These are phyloP conservation scores for Penstemon eatonii DNA, from an alignment of 257 asterid species.

Conservation along the genomic window DNA sequence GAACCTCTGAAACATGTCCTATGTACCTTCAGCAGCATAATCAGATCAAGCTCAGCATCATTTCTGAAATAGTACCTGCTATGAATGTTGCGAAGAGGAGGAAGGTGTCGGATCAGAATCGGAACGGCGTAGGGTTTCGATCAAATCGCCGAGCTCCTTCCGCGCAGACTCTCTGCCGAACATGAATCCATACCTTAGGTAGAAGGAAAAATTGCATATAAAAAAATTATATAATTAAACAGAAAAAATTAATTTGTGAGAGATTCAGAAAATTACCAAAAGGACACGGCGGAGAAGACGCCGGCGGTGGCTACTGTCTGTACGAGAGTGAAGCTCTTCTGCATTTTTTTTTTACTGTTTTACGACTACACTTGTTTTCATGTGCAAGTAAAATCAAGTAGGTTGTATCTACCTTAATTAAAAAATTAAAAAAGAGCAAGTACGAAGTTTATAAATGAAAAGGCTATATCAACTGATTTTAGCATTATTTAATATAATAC, in stretches of 20 bases:
- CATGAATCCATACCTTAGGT: constrained; percentile 86
- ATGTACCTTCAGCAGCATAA: constrained; percentile 24
- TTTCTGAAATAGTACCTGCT: constrained; percentile 27
- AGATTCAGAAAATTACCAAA: constrained; percentile 45
- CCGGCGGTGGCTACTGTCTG: constrained; percentile 81
- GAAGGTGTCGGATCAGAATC: constrained; percentile 39
- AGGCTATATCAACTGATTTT: no score
- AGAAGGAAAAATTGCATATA: background rate
- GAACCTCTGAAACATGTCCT: constrained; percentile 26
- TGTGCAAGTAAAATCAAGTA: no score
- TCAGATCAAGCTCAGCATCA: constrained; percentile 14
- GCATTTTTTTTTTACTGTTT: constrained; percentile 41
- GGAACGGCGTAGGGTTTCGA: constrained; percentile 67
- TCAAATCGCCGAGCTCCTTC: constrained; percentile 71
- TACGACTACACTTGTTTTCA: no score
- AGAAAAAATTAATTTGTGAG: background rate
- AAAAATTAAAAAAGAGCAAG: no score
- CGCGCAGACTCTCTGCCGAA: constrained; percentile 89
- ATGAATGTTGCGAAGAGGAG: constrained; percentile 38
- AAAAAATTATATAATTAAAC: background rate
- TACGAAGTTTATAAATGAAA: no score
- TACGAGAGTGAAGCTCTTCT: constrained; percentile 66
- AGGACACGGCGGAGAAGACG: constrained; percentile 84
- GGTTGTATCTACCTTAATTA: no score
- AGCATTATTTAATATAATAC: no score